Evolutionary conservation across 192 early-diverging fungal genomes (phyloP), one percentile per base, ranked within the genome.

Genomic region (Coemansia sp.): DNA sequence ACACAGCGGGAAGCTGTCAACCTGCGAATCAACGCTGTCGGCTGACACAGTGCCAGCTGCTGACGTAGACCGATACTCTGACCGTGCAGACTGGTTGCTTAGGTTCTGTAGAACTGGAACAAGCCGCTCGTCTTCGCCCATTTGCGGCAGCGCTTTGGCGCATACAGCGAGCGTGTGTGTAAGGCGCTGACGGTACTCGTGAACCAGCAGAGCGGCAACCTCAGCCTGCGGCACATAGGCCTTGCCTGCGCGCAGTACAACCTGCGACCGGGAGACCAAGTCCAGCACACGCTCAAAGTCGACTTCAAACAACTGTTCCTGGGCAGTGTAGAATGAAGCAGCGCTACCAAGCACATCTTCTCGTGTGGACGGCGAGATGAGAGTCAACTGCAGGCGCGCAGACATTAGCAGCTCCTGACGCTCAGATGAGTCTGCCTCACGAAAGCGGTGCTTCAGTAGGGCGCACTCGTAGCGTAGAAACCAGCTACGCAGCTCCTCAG

Each of bases 111-210:
- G 83, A 24, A 97, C 85, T 1, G 97, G 97, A 51, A 87, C 77
- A 54, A 98, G 79, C 26, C 95, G 89, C 71, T 94, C 90, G 65
- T 96, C 94, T 72, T 98, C 94, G 53, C 93, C 92, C 88, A 96
- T 84, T 51, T 88, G 85, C 62, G 92, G 91, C 54, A 97, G 67
- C 1, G 87, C 86, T 62, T 87, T 87, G 37, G 89, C 86, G n/a
- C 91, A 90, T 26, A 83, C 74, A 68, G 92, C 78, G 56, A 79
- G 61, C 9, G 60, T 59, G 35, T 63, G 57, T 4, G 66, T 45
- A 2, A 98, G 81, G 27, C 75, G 70, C n/a, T 83, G 69, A 23
- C 85, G 85, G 71, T 89, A 98, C 58, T 93, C 90, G 55, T 86
- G 85, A 14, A 91, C 64, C 9, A 95, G 85, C 41, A 98, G 82